phyloP scores from a whole-genome alignment of 176 grass and related monocot species.

The barley (Hordeum vulgare) region MorexV3_pseudomolecules_assembly NC_058521.1:134559696-134560195 shows the following conservation, averaged over 20 bases:
- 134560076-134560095: constrained; percentile 46
- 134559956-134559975: constrained; percentile 67
- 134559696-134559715: background rate
- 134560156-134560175: background rate
- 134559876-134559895: background rate
- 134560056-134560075: constrained; percentile 62
- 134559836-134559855: constrained; percentile 53
- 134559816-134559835: constrained; percentile 60
- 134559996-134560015: constrained; percentile 72
- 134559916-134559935: background rate
- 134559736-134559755: background rate
- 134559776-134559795: constrained; percentile 69
- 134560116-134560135: constrained; percentile 68
- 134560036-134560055: constrained; percentile 53
- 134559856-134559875: constrained; percentile 82
- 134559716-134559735: background rate
- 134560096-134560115: constrained; percentile 3
- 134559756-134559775: background rate
- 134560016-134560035: constrained; percentile 39
- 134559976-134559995: constrained; percentile 76
- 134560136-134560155: constrained; percentile 56
- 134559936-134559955: background rate
- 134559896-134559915: background rate
- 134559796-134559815: constrained; percentile 31
- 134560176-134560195: background rate